A percentile compares a stretch with the other conserved stretches of the same genome.
Evolutionary conservation across 768 basidiomycete species (phyloP).

Genomic region (Termitomyces sp.): DNA sequence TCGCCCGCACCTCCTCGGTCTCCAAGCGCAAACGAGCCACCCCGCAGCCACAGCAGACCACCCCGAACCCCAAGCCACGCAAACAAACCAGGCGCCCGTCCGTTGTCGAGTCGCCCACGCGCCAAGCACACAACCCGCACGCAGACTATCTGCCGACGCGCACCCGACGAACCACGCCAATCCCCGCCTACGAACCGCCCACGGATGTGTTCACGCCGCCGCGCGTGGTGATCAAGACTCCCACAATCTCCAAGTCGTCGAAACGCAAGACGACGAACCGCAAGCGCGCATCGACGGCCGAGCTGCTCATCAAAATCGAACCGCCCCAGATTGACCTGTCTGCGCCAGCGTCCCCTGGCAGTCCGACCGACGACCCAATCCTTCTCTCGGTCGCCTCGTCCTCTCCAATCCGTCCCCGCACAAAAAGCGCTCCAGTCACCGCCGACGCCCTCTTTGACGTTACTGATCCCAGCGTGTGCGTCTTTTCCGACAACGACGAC

Average conservation of each 20-base stretch:
- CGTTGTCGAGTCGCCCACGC: background rate
- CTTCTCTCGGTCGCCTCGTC: slow-evolving; percentile 45
- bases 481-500: slow-evolving; percentile 34
- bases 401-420: slow-evolving; percentile 15
- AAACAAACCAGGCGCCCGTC: slow-evolving; percentile 32
- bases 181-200: slow-evolving; percentile 62
- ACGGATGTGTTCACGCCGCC: slow-evolving; percentile 69
- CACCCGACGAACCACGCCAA: slow-evolving; percentile 46
- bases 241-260: slow-evolving; percentile 34
- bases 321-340: slow-evolving; percentile 58
- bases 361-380: slow-evolving; percentile 73
- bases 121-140: slow-evolving; percentile 29
- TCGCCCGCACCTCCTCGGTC: slow-evolving; percentile 18
- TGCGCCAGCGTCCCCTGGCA: slow-evolving; percentile 59
- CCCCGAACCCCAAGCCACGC: slow-evolving; percentile 60
- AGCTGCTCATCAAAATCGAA: slow-evolving; percentile 51
- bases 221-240: slow-evolving; percentile 48
- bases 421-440: slow-evolving; percentile 13
- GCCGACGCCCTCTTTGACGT: slow-evolving; percentile 25
- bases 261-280: slow-evolving; percentile 21
- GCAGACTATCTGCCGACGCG: slow-evolving; percentile 32
- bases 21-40: slow-evolving; percentile 36
- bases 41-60: slow-evolving; percentile 31
- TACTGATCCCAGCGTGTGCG: slow-evolving; percentile 20
- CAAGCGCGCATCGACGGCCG: slow-evolving; percentile 17